Base-by-base conservation (phyloP, 495 filamentous ascomycete genomes). In the Aspergillus nanangensis region DNA sequence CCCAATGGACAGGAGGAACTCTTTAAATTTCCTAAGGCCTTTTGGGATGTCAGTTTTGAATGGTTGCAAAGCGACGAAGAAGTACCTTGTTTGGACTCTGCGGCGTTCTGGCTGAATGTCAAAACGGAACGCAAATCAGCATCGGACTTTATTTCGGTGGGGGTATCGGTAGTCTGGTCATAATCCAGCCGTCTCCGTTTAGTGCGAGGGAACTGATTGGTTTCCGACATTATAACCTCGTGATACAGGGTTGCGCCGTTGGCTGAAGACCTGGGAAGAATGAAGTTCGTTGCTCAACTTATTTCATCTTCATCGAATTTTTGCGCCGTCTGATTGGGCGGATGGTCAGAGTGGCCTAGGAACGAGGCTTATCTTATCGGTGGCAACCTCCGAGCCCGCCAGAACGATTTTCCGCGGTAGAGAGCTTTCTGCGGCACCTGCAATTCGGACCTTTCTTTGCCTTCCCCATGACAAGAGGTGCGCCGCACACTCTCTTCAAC, bases 11-110 rank as follows among this genome's bases (percentile, higher is more conserved):
- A 83, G 74, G 17, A 96, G 75, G 44, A 92, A 87, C 13, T 73
- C 66, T 56, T 91, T 93, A 66, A 96, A 86, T 20, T 77, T 82
- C 46, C 81, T 77, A 1, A 95, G 73, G 14, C 80, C 88, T 93
- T 37, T 8, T n/a, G n/a, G n/a, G n/a, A n/a, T n/a, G n/a, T n/a
- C n/a, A n/a, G n/a, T n/a, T n/a, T n/a, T n/a, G n/a, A n/a, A n/a
- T n/a, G n/a, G n/a, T n/a, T n/a, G n/a, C n/a, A n/a, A n/a, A n/a
- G n/a, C n/a, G n/a, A n/a, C n/a, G n/a, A n/a, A n/a, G n/a, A n/a
- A n/a, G n/a, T 66, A 88, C 86, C 82, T 72, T 86, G 80, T 55
- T 80, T 82, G 50, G 78, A 68, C 48, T 75, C 53, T 17, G 56
- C 68, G 38, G 72, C 63, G 55, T 88, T 80, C 58, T 88, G 84